These are phyloP conservation scores for Tricholoma bakamatsutake DNA, from an alignment of 768 basidiomycete genomes.

Conservation along the genomic window DNA sequence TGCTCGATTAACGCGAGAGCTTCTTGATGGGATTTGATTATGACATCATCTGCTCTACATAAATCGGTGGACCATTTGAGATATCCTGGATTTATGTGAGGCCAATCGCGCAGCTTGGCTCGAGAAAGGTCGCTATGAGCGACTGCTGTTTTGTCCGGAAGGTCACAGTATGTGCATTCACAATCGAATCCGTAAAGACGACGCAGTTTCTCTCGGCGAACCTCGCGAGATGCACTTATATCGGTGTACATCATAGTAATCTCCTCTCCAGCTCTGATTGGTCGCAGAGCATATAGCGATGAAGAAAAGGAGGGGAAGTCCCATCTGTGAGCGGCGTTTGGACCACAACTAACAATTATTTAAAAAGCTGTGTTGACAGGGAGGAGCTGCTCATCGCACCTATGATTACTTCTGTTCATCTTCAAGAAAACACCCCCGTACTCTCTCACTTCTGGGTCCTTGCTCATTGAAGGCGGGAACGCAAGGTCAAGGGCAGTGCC, in stretches of 20 bases:
- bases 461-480: constrained; percentile 16
- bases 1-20: constrained; percentile 34
- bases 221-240: constrained; percentile 28
- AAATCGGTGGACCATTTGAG: constrained; percentile 38
- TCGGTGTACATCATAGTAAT: constrained; percentile 42
- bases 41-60: constrained; percentile 32
- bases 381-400: constrained; percentile 16
- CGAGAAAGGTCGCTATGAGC: constrained; percentile 27
- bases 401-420: constrained; percentile 41
- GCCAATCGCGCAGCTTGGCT: constrained; percentile 28
- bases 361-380: not conserved
- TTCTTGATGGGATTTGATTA: constrained; percentile 31
- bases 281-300: constrained; percentile 34
- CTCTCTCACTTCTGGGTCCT: constrained; percentile 16
- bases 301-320: constrained; percentile 30
- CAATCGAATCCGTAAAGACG: constrained; percentile 38
- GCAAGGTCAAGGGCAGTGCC: constrained; percentile 30
- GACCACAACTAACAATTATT: constrained; percentile 30
- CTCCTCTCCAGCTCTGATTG: constrained; percentile 34
- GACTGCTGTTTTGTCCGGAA: constrained; percentile 6
- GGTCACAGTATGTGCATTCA: constrained; percentile 32
- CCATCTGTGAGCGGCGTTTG: constrained; percentile 40
- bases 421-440: constrained; percentile 39
- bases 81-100: constrained; percentile 31
- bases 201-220: constrained; percentile 27